Base-by-base conservation (phyloP, 306 rosid genomes). In the Inga leiocalycina region DNA sequence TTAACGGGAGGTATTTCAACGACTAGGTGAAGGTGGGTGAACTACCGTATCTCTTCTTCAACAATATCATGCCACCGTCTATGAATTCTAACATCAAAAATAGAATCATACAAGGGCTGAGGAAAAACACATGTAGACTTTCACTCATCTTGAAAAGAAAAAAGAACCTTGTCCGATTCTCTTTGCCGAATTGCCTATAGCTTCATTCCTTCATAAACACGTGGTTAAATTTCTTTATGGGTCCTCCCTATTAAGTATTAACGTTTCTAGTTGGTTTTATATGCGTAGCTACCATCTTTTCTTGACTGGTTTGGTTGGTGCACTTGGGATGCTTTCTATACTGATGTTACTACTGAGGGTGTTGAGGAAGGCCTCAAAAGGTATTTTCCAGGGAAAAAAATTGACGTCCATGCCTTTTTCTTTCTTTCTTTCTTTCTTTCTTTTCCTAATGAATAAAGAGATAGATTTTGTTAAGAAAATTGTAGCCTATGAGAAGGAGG, bases 261-360 rank as follows among this genome's bases (percentile, higher is more conserved):
- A 39, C 8, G 43, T 39, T 49, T 84, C 75, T 15, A 76, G 41
- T 86, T 46, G 75, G 59, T 71, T 57, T 77, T 8, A 39, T 6
- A 39, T 39, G 35, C 87, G 81, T 59, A 95, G 98, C 83, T 92
- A 78, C 99, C 99, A 71, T 89, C 98, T 66, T 88, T 94, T 82
- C 85, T 97, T 48, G 93, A 97, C 71, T 92, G 95, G 97, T 97
- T 97, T 89, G 99, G 99, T 66, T 97, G 98, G 99, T 97, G 99
- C 82, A 97, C 99, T 64, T 97, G 99, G 99, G 99, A 97, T 87
- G 98, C 99, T 78, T 97, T 92, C 87, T 97, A 97, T 85, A 94
- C 97, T 8, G 97, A 94, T 83, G 98, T 97, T 86, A 97, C 97
- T 4, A 93, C 98, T 46, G 98, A 97, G 89, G 97, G 98, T 22